phyloP scores from a whole-genome alignment of 805 yeast species.

The Nakazawaea pomicola region DNA sequence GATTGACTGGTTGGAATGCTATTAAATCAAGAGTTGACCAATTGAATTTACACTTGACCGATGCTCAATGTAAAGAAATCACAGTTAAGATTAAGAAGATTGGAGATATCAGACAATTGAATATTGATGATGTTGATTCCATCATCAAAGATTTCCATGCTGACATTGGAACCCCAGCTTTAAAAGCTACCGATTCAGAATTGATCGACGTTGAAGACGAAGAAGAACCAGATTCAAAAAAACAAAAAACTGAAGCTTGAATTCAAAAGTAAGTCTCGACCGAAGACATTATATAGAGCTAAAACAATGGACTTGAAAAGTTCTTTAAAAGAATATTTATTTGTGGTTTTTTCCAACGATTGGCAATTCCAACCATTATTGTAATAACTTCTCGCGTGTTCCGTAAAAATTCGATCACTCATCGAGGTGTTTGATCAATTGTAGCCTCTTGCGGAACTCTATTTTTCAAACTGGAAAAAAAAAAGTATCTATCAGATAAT shows the following conservation, averaged over 20 bases:
- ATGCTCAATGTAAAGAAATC: slow-evolving; percentile 92
- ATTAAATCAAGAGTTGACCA: slow-evolving; percentile 98
- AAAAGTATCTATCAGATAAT: too few species aligned
- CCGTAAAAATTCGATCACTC: background rate
- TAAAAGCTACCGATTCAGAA: background rate
- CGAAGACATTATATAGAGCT: background rate
- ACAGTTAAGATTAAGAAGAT: slow-evolving; percentile 88
- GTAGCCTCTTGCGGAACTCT: background rate
- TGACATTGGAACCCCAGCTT: slow-evolving; percentile 52
- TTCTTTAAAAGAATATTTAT: too few species aligned
- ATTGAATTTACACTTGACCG: slow-evolving; percentile 82
- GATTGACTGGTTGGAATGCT: slow-evolving; percentile 99
- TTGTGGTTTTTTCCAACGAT: too few species aligned
- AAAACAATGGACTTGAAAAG: background rate
- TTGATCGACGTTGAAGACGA: slow-evolving; percentile 10
- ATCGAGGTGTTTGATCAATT: background rate
- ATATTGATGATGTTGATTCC: slow-evolving; percentile 96
- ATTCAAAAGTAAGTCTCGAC: background rate
- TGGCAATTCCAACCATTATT: background rate
- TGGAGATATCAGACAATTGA: slow-evolving; percentile 92
- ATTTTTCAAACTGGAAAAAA: background rate
- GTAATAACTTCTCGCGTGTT: background rate
- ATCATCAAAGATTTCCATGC: slow-evolving; percentile 92
- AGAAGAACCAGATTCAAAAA: slow-evolving; percentile 9
- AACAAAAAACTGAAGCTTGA: slow-evolving; percentile 11